Base-by-base conservation (phyloP, 2,329 filamentous ascomycete genomes). In the Pyrenophora graminea region DNA sequence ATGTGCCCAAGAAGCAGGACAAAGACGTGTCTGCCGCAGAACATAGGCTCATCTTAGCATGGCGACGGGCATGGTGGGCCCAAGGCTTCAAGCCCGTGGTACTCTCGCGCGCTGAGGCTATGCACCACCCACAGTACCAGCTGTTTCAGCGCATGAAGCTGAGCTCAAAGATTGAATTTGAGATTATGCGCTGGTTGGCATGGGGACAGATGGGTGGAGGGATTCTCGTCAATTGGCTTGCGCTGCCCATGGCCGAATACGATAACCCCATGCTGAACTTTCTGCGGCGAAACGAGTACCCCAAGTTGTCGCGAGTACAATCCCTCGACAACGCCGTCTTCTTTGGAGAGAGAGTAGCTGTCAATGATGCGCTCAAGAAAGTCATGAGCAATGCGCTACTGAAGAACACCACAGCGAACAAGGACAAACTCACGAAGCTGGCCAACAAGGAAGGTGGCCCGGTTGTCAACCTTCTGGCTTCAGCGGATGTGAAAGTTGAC, bases 51-150 rank as follows among this genome's bases (percentile, higher is more conserved):
- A 80, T 97, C 41, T 77, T 96, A 50, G 88, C 89, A 45, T 97
- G 94, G 94, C 84, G 92, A 53, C 84, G 91, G 39, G 92, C 93
- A 2, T 97, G 93, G 91, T 97, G 91, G 90, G 91, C 92, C 0
- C 86, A 95, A 65, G 94, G 93, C 9, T 97, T 97, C 76, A 85
- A 82, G 56, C 93, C 94, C 0, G 80, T 94, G 6, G 88, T 97
- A 34, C 75, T 97, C 48, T 87, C 89, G 43, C 82, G 85, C 13
- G 85, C 83, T 1, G 93, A 97, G 69, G 91, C 92, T 15, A 88
- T 87, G 79, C 86, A 85, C 66, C 94, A 96, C 67, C 89, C 89
- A 1, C 75, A 89, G 17, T 96, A 93, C 69, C 80, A 85, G 59
- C 79, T 86, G 45, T 76, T 96, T 45, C 86, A 91, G 51, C 67